Evolutionary conservation across 345 rosid genomes (phyloP).

Genomic region (Nasturtium officinale): DNA sequence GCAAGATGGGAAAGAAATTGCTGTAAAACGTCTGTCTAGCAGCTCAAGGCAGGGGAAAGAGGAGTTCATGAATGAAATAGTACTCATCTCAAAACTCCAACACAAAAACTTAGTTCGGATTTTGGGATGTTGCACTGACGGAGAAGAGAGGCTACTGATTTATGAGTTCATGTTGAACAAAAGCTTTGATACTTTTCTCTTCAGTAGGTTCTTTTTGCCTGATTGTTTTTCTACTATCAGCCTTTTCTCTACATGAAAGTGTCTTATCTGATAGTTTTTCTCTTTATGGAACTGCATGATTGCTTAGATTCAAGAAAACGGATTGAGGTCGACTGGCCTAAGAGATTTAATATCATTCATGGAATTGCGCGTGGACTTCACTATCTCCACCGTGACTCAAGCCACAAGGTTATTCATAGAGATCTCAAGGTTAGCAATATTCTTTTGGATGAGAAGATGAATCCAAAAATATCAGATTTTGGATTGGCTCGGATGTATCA

Average conservation of each 20-base stretch:
- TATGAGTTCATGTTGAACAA: conserved; percentile 40
- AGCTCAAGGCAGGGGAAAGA: conserved; percentile 33
- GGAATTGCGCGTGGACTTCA: conserved; percentile 32
- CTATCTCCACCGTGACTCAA: conserved; percentile 33
- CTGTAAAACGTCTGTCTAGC: conserved; percentile 37
- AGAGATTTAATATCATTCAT: conserved; percentile 18
- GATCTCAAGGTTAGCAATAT: conserved; percentile 36
- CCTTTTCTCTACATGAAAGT: not conserved
- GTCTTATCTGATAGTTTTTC: not conserved
- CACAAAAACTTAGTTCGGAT: conserved; percentile 32
- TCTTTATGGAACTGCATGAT: not conserved
- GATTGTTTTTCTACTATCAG: not conserved
- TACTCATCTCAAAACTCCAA: conserved; percentile 37
- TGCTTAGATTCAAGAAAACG: conserved; percentile 24
- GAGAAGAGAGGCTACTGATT: conserved; percentile 37
- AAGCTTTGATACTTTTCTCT: conserved; percentile 37
- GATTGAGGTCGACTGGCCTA: conserved; percentile 16
- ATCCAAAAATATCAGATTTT: conserved; percentile 35
- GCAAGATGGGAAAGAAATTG: conserved; percentile 19
- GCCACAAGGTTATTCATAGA: conserved; percentile 29
- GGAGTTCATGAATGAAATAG: conserved; percentile 40
- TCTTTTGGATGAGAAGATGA: conserved; percentile 27
- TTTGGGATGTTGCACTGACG: conserved; percentile 37
- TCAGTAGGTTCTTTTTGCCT: conserved; percentile 40
- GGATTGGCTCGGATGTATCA: conserved; percentile 34